phyloP scores from a whole-genome alignment of 495 filamentous ascomycete species.

The Astrothelium macrocarpum region DNA sequence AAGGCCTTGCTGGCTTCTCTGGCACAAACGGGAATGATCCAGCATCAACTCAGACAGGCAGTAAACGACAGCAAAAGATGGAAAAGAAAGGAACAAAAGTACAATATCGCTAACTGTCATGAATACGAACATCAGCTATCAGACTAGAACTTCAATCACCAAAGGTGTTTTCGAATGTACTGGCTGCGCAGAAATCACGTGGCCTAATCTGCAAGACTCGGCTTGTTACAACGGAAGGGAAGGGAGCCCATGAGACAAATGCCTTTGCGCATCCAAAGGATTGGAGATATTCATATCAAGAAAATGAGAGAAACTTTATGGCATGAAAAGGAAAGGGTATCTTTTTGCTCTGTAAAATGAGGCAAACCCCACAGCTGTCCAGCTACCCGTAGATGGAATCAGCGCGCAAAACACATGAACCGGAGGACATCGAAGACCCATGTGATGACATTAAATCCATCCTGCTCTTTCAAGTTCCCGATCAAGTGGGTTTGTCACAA shows the following conservation, averaged over 20 bases:
- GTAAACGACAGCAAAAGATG: constrained; percentile 33
- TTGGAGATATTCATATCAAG: background rate
- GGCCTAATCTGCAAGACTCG: too few species aligned
- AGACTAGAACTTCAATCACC: background rate
- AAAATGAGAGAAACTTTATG: background rate
- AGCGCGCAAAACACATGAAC: background rate
- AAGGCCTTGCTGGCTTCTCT: constrained; percentile 23
- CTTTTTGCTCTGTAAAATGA: background rate
- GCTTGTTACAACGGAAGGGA: too few species aligned
- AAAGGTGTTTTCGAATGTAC: background rate
- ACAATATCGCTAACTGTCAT: constrained; percentile 25
- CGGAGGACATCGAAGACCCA: background rate
- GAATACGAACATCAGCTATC: background rate
- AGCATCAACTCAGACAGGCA: constrained; percentile 13
- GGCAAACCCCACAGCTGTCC: too few species aligned
- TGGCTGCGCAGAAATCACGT: too few species aligned
- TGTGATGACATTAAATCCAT: background rate
- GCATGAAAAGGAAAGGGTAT: background rate
- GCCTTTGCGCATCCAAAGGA: background rate
- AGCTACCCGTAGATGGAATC: too few species aligned
- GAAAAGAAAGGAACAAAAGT: constrained; percentile 33
- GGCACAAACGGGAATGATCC: constrained; percentile 17
- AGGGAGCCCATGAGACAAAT: too few species aligned
- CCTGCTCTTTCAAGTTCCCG: background rate
- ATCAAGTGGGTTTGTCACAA: constrained; percentile 27